Conservation (phyloP, 2,329 filamentous ascomycete genomes). For the Mariannaea sp. region DNA sequence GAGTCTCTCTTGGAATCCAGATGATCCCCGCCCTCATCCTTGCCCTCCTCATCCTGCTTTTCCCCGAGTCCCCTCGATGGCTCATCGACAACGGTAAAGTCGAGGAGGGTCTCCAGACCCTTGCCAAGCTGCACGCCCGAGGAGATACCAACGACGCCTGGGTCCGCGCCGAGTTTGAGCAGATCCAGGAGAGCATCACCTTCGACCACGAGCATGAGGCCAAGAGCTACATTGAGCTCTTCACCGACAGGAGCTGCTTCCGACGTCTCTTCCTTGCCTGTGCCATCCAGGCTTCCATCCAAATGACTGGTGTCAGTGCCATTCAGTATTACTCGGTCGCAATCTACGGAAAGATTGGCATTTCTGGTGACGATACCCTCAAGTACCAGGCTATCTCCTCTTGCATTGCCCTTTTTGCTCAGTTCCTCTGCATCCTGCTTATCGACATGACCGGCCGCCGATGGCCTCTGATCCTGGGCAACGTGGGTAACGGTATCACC, state of each 20-base stretch:
- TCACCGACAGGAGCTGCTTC: conserved; percentile 65
- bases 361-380: conserved; percentile 65
- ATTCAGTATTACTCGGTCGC: conserved; percentile 76
- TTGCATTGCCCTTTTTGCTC: conserved; percentile 70
- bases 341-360: conserved; percentile 73
- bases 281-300: conserved; percentile 70
- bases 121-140: conserved; percentile 72
- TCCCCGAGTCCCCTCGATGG: conserved; percentile 77
- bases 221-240: conserved; percentile 72
- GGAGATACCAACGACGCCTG: conserved; percentile 69
- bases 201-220: conserved; percentile 71
- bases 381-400: conserved; percentile 78
- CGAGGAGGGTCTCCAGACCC: conserved; percentile 67
- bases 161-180: conserved; percentile 73
- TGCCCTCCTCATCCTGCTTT: conserved; percentile 67
- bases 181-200: conserved; percentile 69
- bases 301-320: conserved; percentile 77
- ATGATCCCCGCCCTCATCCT: conserved; percentile 68
- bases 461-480: conserved; percentile 73
- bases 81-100: conserved; percentile 72
- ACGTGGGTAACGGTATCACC: conserved; percentile 70
- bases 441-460: conserved; percentile 74
- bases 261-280: conserved; percentile 72
- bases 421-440: conserved; percentile 69
- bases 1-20: conserved; percentile 66